A percentile compares a stretch with the other conserved stretches of the same genome.
These are phyloP conservation scores for Sindora glabra DNA, from an alignment of 306 rosid species.

Conservation along the genomic window DNA sequence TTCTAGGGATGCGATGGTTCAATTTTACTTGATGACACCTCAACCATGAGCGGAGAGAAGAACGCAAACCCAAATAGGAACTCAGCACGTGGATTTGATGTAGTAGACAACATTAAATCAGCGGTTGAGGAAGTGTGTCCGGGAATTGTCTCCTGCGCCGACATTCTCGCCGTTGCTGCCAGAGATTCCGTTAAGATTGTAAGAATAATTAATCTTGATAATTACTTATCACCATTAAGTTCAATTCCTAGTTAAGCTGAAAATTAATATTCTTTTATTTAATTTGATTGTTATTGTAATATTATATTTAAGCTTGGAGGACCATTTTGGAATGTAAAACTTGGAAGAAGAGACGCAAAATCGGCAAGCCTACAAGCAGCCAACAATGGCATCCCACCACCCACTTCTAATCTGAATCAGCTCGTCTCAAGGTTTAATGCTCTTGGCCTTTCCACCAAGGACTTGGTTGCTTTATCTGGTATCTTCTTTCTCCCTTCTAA, in stretches of 20 bases:
- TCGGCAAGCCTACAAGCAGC: constrained; percentile 66
- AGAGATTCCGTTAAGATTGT: constrained; percentile 66
- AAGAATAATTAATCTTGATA: background rate
- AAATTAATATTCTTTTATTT: background rate
- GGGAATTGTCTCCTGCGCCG: constrained; percentile 75
- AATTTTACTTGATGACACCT: constrained; percentile 66
- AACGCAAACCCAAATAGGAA: constrained; percentile 56
- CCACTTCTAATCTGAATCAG: constrained; percentile 48
- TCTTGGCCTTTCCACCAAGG: constrained; percentile 68
- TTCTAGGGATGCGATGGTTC: constrained; percentile 91
- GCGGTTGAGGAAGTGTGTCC: constrained; percentile 70
- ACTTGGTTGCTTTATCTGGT: constrained; percentile 83
- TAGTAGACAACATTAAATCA: constrained; percentile 62
- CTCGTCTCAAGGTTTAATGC: constrained; percentile 48
- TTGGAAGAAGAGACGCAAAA: constrained; percentile 81
- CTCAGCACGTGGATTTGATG: constrained; percentile 74
- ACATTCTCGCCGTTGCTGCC: constrained; percentile 58
- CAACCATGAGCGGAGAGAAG: constrained; percentile 71
- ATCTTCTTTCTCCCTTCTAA: background rate
- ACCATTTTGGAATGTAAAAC: constrained; percentile 65
- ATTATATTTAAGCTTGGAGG: constrained; percentile 60
- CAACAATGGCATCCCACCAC: constrained; percentile 62
- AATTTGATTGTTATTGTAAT: too few relatives aligned
- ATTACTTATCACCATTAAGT: too few relatives aligned
- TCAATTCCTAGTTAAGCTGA: too few relatives aligned